Evolutionary conservation across 768 basidiomycete genomes (phyloP).

Genomic region (Boletales sp.): DNA sequence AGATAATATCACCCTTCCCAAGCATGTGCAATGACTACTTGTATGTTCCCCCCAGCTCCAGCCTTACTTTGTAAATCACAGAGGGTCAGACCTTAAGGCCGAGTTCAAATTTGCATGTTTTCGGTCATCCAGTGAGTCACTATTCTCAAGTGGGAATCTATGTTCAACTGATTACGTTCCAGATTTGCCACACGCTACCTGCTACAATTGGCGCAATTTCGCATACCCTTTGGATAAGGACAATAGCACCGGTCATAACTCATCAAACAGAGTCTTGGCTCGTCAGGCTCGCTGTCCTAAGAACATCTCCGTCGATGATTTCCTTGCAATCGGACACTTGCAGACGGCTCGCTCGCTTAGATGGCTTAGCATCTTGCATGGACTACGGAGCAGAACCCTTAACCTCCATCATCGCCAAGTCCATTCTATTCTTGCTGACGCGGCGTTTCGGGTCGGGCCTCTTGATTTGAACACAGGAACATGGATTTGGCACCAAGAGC

Average conservation of each 20-base stretch:
- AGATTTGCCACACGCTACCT: slow-evolving; percentile 14
- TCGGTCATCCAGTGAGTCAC: too few species aligned
- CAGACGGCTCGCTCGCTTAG: slow-evolving; percentile 41
- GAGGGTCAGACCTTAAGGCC: too few species aligned
- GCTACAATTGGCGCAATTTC: slow-evolving; percentile 26
- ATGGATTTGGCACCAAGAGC: slow-evolving; percentile 37
- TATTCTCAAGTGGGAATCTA: too few species aligned
- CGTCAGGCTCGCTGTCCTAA: slow-evolving; percentile 37
- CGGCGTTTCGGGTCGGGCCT: slow-evolving; percentile 38
- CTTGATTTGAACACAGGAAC: slow-evolving; percentile 6
- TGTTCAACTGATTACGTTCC: not conserved
- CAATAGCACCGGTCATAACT: too few species aligned
- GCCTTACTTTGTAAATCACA: slow-evolving; percentile 2
- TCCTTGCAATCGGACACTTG: slow-evolving; percentile 37
- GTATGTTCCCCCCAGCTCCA: slow-evolving; percentile 8
- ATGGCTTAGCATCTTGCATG: slow-evolving; percentile 45
- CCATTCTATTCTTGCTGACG: slow-evolving; percentile 37
- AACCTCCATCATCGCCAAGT: slow-evolving; percentile 37
- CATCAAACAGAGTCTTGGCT: slow-evolving; percentile 39
- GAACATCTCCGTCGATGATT: slow-evolving; percentile 40
- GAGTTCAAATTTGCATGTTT: too few species aligned
- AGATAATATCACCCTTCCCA: slow-evolving; percentile 14
- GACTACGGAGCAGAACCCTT: slow-evolving; percentile 33
- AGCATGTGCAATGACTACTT: slow-evolving; percentile 6
- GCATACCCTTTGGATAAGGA: too few species aligned